These are phyloP conservation scores for Suhomyces taliae DNA, from an alignment of 1,139 yeast species.

Conservation along the genomic window DNA sequence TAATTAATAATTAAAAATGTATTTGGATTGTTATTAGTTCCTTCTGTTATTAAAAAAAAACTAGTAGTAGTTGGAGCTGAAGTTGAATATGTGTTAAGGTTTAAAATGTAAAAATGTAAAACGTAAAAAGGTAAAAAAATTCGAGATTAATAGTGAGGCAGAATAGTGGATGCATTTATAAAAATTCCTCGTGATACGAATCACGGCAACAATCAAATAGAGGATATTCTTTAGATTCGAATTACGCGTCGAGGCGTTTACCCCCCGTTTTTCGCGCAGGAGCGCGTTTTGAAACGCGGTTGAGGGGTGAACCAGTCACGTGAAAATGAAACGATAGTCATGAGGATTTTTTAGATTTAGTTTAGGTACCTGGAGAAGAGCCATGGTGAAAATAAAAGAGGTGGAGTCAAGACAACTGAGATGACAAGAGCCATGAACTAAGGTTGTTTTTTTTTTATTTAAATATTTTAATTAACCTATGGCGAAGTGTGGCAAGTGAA, in stretches of 20 bases:
- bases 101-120: neutral
- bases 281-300: constrained; percentile 13
- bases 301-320: constrained; percentile 3
- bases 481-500: no score
- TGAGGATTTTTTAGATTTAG: neutral
- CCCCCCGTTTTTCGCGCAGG: constrained; percentile 5
- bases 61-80: no score
- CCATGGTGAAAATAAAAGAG: no score
- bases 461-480: no score
- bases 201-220: constrained; percentile 6
- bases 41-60: no score
- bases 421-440: no score
- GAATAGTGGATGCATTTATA: constrained; percentile 4
- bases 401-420: no score
- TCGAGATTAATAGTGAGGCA: neutral
- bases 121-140: neutral
- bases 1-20: no score
- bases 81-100: neutral
- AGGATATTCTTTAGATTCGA: neutral
- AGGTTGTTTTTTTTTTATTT: no score
- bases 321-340: neutral
- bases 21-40: no score
- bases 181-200: constrained; percentile 6
- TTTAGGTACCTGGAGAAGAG: no score
- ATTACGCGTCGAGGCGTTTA: constrained; percentile 9